These are phyloP conservation scores for Solanum verrucosum DNA, from an alignment of 257 asterid genomes.

Conservation along the genomic window DNA sequence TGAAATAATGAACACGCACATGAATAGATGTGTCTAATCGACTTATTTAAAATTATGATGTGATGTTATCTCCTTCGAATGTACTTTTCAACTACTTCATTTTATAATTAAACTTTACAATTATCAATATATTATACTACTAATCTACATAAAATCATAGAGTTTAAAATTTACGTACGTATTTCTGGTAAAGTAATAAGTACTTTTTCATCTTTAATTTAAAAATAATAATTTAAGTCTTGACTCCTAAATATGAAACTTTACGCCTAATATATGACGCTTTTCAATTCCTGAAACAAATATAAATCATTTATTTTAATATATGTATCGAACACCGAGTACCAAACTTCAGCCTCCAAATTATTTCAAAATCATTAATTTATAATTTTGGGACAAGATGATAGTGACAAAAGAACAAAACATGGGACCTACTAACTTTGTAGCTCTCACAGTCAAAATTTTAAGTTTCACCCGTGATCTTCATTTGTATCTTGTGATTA, in stretches of 20 bases:
- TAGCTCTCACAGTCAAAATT: background rate
- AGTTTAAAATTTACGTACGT: background rate
- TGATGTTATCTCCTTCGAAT: background rate
- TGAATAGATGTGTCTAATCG: background rate
- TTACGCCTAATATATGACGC: no score
- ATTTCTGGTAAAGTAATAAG: no score
- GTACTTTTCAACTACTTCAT: background rate
- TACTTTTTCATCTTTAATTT: no score
- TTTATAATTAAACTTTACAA: background rate
- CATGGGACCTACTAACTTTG: background rate
- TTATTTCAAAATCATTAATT: background rate
- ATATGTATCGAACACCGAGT: no score
- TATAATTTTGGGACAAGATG: background rate
- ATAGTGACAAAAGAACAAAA: background rate
- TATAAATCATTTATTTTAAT: no score
- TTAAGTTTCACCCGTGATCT: conserved; percentile 8
- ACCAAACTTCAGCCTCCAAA: background rate
- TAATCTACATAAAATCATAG: background rate
- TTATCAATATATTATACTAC: background rate
- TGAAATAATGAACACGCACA: background rate
- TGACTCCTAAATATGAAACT: no score
- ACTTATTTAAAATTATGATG: background rate
- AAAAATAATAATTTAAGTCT: no score
- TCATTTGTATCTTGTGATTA: conserved; percentile 12
- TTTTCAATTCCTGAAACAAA: no score